phyloP scores from a whole-genome alignment of 306 rosid genomes.

The Corylus americana region DNA sequence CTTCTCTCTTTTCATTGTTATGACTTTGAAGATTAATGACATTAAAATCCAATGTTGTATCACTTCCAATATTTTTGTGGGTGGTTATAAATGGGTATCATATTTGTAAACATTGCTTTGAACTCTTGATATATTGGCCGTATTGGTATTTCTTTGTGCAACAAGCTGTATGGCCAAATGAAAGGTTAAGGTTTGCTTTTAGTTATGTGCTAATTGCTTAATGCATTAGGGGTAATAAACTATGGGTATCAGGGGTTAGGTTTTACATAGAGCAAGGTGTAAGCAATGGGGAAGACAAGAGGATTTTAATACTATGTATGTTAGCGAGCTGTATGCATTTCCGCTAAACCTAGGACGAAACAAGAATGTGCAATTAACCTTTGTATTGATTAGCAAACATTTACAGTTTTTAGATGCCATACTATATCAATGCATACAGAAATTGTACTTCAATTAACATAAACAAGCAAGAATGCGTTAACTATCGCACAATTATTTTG shows the following conservation, averaged over 20 bases:
- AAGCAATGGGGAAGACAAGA: background rate
- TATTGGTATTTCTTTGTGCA: background rate
- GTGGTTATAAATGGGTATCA: background rate
- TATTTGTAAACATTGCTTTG: background rate
- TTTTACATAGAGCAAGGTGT: background rate
- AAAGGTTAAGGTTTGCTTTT: background rate
- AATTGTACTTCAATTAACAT: background rate
- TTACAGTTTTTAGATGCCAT: background rate
- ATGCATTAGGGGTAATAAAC: background rate
- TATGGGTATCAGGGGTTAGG: background rate
- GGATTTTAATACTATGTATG: background rate
- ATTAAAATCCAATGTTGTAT: background rate
- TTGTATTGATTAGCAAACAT: background rate
- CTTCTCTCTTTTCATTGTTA: background rate
- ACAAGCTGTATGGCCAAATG: background rate
- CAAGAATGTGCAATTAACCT: background rate
- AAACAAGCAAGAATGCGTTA: background rate
- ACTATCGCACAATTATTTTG: background rate
- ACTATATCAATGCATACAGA: background rate
- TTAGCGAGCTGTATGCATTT: background rate
- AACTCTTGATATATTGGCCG: background rate
- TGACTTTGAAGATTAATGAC: background rate
- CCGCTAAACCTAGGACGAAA: background rate
- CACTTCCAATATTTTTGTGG: background rate
- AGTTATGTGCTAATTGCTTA: background rate